Conservation (phyloP, 768 basidiomycete genomes). For the Serpula lacrymans region DNA sequence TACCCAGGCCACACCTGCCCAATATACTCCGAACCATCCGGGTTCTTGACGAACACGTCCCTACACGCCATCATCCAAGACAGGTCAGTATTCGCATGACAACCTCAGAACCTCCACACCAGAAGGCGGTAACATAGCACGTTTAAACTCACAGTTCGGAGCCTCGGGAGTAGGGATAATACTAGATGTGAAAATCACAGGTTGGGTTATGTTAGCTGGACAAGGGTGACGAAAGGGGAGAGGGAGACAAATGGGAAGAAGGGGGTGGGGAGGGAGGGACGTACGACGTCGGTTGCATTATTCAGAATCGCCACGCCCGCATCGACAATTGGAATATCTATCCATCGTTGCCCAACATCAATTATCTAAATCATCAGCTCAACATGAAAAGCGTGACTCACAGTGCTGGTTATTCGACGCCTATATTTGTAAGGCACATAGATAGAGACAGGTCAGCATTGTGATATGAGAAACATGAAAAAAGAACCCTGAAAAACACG, state of each 20-base stretch:
- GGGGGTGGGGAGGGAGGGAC: too few species aligned
- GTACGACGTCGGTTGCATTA: constrained; percentile 53
- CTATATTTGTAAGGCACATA: too few species aligned
- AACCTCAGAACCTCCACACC: constrained; percentile 2
- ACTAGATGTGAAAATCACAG: too few species aligned
- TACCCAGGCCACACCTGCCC: constrained; percentile 80
- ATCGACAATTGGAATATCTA: constrained; percentile 64
- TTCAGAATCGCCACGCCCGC: constrained; percentile 53
- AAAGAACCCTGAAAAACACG: too few species aligned
- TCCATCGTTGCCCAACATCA: not conserved
- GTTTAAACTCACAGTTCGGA: constrained; percentile 43
- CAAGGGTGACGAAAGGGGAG: too few species aligned
- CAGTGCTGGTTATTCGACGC: constrained; percentile 27
- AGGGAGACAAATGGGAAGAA: too few species aligned
- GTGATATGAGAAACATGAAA: too few species aligned
- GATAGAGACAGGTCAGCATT: too few species aligned
- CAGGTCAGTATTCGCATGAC: not conserved
- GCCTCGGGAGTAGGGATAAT: constrained; percentile 64
- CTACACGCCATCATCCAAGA: constrained; percentile 32
- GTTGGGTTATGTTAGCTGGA: too few species aligned
- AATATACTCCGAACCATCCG: constrained; percentile 66
- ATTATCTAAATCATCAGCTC: not conserved
- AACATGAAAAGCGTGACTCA: constrained; percentile 6
- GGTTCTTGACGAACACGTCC: constrained; percentile 73
- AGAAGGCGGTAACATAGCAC: not conserved